phyloP scores from a whole-genome alignment of 176 grass and related monocot genomes.

The Oryza meyeriana region DNA sequence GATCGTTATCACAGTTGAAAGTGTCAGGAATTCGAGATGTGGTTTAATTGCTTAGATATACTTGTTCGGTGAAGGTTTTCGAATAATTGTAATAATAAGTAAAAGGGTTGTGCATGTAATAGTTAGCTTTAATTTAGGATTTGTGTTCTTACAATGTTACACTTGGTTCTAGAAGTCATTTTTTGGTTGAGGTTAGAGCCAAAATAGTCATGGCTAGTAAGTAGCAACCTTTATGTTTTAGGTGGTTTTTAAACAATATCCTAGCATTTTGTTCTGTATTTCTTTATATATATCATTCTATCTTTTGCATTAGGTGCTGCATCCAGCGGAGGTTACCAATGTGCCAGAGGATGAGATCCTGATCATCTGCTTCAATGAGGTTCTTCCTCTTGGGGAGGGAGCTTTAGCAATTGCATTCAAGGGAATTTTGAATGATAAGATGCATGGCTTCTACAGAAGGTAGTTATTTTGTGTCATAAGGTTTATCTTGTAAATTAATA shows the following conservation, averaged over 20 bases:
- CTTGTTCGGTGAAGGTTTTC: neutral
- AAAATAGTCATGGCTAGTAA: neutral
- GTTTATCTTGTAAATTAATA: constrained; percentile 1
- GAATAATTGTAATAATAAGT: neutral
- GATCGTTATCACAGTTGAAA: neutral
- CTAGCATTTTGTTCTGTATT: neutral
- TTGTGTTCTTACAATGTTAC: neutral
- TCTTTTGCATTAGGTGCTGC: constrained; percentile 50
- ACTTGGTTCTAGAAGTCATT: too few relatives aligned
- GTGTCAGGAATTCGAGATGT: neutral
- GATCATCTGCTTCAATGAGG: constrained; percentile 61
- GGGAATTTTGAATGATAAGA: constrained; percentile 81
- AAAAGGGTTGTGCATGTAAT: neutral
- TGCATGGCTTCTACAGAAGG: constrained; percentile 98
- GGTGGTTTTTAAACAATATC: neutral
- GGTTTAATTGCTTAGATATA: neutral
- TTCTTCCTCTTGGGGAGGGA: constrained; percentile 65
- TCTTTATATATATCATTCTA: constrained; percentile 2
- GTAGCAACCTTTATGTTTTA: neutral
- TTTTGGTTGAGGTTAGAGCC: neutral
- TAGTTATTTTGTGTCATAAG: constrained; percentile 20
- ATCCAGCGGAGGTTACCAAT: constrained; percentile 54
- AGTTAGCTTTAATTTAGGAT: neutral
- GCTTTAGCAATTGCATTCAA: constrained; percentile 61
- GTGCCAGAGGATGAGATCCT: constrained; percentile 79